Percentiles rank a stretch among this genome's conserved stretches.
phyloP scores from a whole-genome alignment of 2,329 filamentous ascomycete genomes.

The Hypoxylon sp. region DNA sequence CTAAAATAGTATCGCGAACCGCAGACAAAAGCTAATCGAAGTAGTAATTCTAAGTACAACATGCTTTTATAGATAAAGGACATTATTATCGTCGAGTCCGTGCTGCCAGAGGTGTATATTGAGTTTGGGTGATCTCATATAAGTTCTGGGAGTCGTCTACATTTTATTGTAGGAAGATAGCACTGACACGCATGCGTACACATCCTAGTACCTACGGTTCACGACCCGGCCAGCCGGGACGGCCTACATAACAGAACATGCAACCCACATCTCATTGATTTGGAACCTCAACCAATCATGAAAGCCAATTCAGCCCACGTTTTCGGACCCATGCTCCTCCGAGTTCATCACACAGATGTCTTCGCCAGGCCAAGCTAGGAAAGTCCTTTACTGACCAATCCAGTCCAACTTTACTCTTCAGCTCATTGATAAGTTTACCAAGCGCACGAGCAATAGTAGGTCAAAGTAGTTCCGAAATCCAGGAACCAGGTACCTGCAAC shows the following conservation, averaged over 20 bases:
- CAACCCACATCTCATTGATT: conserved; percentile 6
- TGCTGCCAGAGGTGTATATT: neutral
- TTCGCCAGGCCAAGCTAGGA: conserved; percentile 15
- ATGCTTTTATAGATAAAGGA: neutral
- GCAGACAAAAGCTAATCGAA: neutral
- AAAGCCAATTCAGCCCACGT: conserved; percentile 38
- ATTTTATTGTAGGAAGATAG: neutral
- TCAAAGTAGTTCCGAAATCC: conserved; percentile 8
- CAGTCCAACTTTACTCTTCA: conserved; percentile 1
- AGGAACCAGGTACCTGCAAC: conserved; percentile 12
- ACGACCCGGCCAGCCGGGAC: conserved; percentile 18
- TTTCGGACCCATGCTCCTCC: conserved; percentile 24
- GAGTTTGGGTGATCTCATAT: neutral
- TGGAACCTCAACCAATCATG: conserved; percentile 34
- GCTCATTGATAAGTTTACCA: conserved; percentile 3
- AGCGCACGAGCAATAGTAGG: conserved; percentile 9
- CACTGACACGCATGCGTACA: neutral
- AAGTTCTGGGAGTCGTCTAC: neutral
- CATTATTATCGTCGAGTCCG: neutral
- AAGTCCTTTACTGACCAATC: conserved; percentile 2
- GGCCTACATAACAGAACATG: conserved; percentile 2
- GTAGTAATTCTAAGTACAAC: neutral
- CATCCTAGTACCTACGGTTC: conserved; percentile 15
- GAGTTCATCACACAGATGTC: neutral
- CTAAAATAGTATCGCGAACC: neutral